These are phyloP conservation scores for Rhodotorula graminis DNA, from an alignment of 768 basidiomycete species.

Conservation along the genomic window DNA sequence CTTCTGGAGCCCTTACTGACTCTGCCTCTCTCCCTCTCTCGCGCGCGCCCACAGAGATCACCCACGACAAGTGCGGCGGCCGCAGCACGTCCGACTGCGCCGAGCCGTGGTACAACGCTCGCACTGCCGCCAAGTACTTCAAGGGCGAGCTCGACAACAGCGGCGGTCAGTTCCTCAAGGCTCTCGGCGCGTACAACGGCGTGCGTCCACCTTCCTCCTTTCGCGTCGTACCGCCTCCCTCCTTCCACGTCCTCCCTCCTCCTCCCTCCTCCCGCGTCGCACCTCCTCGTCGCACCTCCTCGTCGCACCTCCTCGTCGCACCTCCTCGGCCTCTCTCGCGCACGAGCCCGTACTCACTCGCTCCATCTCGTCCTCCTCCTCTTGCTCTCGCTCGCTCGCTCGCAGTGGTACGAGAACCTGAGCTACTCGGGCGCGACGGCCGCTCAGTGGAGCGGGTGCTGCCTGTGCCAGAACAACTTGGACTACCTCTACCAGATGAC, in stretches of 20 bases:
- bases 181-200: constrained; percentile 27
- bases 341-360: background rate
- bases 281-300: background rate
- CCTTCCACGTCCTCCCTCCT: background rate
- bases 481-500: constrained; percentile 30
- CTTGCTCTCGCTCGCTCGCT: no score
- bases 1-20: background rate
- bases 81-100: constrained; percentile 24
- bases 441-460: background rate
- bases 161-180: constrained; percentile 21
- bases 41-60: background rate
- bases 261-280: no score
- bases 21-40: no score
- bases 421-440: constrained; percentile 9
- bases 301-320: no score
- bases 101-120: constrained; percentile 36
- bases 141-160: constrained; percentile 8
- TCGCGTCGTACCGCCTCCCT: no score
- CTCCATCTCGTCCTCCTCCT: no score
- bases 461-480: constrained; percentile 22
- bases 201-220: background rate
- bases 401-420: constrained; percentile 10
- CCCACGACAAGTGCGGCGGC: constrained; percentile 39
- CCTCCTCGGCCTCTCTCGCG: no score
- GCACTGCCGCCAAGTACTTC: constrained; percentile 36